Conservation (phyloP, 73 alveolate genomes). For the Paramecium bursaria region DNA sequence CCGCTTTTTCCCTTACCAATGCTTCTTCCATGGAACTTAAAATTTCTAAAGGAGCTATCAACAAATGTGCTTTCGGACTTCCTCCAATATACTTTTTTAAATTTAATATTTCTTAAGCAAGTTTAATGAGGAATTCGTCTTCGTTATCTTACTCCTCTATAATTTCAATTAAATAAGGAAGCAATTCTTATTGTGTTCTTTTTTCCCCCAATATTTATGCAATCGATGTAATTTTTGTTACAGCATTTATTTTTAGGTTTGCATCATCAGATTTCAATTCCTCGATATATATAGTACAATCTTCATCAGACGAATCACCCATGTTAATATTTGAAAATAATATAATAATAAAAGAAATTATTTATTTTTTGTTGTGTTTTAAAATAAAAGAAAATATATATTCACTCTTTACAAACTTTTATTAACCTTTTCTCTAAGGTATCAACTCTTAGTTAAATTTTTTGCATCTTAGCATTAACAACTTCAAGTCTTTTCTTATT, state of each 20-base stretch:
- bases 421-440: no score
- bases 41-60: conserved; percentile 65
- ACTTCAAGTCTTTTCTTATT: no score
- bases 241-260: conserved; percentile 67
- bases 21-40: conserved; percentile 70
- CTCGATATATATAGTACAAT: conserved; percentile 67
- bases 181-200: conserved; percentile 53
- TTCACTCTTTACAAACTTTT: no score
- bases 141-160: conserved; percentile 70
- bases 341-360: background rate
- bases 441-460: no score
- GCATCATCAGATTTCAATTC: conserved; percentile 71
- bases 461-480: no score
- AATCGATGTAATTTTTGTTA: conserved; percentile 56
- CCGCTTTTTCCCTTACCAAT: conserved; percentile 70
- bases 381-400: no score
- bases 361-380: background rate
- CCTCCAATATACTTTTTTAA: conserved; percentile 56
- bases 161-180: conserved; percentile 66
- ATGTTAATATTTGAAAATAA: background rate
- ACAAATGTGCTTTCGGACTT: conserved; percentile 32
- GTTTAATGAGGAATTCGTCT: conserved; percentile 68
- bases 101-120: conserved; percentile 54
- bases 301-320: conserved; percentile 63
- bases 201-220: conserved; percentile 66